Conservation (phyloP, 192 early-diverging fungal genomes). For the Gigaspora rosea region DNA sequence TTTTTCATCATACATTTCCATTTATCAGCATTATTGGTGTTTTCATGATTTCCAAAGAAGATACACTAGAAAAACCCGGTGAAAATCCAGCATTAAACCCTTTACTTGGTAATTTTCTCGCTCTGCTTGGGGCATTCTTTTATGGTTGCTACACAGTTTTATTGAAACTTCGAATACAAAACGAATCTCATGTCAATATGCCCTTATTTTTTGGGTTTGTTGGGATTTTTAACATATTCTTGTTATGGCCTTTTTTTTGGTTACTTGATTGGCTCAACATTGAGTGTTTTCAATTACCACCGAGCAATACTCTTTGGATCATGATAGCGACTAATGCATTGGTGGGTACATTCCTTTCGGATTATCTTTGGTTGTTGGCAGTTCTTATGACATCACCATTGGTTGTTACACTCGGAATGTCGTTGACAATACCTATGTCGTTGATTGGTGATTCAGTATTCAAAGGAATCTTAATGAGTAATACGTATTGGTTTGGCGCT, state of each 20-base stretch:
- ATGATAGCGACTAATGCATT: slow-evolving; percentile 74
- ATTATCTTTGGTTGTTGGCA: slow-evolving; percentile 76
- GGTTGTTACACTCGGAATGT: slow-evolving; percentile 75
- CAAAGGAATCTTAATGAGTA: slow-evolving; percentile 55
- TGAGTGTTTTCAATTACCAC: slow-evolving; percentile 68
- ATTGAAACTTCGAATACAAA: slow-evolving; percentile 67
- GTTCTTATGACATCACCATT: slow-evolving; percentile 84
- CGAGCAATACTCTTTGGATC: slow-evolving; percentile 50
- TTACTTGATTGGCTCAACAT: slow-evolving; percentile 61
- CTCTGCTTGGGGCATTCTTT: slow-evolving; percentile 70
- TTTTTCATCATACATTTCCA: background rate
- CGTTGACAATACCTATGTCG: slow-evolving; percentile 61
- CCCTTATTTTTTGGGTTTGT: slow-evolving; percentile 81
- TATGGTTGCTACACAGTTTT: slow-evolving; percentile 79
- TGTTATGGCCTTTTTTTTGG: slow-evolving; percentile 68
- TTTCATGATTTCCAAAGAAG: slow-evolving; percentile 52
- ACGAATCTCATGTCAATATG: slow-evolving; percentile 70
- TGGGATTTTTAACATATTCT: slow-evolving; percentile 66
- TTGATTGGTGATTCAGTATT: slow-evolving; percentile 67
- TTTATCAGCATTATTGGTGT: slow-evolving; percentile 60
- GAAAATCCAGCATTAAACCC: slow-evolving; percentile 39
- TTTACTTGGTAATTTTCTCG: slow-evolving; percentile 68
- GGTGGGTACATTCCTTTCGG: slow-evolving; percentile 78
- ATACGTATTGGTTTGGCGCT: slow-evolving; percentile 67
- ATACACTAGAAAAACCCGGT: slow-evolving; percentile 25